Conservation (phyloP, 192 early-diverging fungal genomes). For the Rhizophagus clarus region DNA sequence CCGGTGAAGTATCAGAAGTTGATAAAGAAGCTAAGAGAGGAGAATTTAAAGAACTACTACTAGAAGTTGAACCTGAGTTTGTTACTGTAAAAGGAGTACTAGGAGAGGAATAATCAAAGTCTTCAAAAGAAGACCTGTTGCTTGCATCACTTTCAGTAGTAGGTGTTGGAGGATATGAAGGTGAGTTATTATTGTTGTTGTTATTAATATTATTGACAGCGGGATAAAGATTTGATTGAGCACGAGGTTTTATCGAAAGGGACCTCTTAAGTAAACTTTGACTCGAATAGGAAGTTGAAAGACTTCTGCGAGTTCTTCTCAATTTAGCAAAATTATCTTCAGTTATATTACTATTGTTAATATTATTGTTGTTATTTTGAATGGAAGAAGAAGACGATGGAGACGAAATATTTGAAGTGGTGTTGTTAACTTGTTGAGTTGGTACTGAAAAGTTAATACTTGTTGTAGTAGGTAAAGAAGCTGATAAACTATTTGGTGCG, state of each 20-base stretch:
- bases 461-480: conserved; percentile 14
- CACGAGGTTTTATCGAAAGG: conserved; percentile 23
- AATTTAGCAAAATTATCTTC: conserved; percentile 18
- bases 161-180: background rate
- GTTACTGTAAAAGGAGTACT: background rate
- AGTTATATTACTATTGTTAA: background rate
- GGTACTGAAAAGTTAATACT: background rate
- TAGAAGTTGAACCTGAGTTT: conserved; percentile 24
- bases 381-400: background rate
- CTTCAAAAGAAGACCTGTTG: conserved; percentile 29
- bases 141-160: conserved; percentile 24
- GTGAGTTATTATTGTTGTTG: background rate
- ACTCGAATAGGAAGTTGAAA: conserved; percentile 27
- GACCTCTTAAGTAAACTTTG: conserved; percentile 33
- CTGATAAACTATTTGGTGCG: conserved; percentile 14
- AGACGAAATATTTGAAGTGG: background rate
- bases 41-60: conserved; percentile 23
- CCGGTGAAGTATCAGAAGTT: background rate
- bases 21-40: background rate
- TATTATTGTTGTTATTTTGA: background rate
- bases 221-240: conserved; percentile 20
- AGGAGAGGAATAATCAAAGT: conserved; percentile 22
- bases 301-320: conserved; percentile 29
- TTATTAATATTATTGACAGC: background rate
- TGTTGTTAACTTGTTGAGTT: background rate